Evolutionary conservation across 129 eudicot species (phyloP), one percentile per base, ranked within the genome.

Genomic region (Tagetes erecta): DNA sequence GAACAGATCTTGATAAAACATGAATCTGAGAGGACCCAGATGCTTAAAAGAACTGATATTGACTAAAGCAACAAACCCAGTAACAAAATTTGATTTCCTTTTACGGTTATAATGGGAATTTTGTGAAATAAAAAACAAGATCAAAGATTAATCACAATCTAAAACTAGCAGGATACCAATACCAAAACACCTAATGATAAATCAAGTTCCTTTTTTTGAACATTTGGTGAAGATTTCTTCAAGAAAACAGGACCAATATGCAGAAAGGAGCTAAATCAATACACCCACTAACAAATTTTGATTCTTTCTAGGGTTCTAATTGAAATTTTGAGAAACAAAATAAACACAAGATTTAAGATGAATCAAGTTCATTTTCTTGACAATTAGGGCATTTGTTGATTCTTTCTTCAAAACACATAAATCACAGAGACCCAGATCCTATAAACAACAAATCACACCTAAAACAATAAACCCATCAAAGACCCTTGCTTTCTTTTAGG

Each of bases 371-470:
- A 3, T 53, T 4, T 6, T 53, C 20, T 34, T 53, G 14, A 20
- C 14, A n/a, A 70, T 52, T 37, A 52, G 36, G 49, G 50, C 51
- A 71, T 46, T 68, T 68, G 10, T 39, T 44, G 14, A 66, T 41
- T 9, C 3, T 30, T 27, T 44, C 58, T 67, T 30, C 30, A 67
- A 45, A 31, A 44, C 33, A 46, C 72, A 52, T 66, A 2, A 42
- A 44, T 73, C 65, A 44, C 5, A 73, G 36, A 73, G 38, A 62
- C 56, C 78, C 35, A 55, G 33, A 55, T 55, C 60, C 35, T 20
- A 55, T 5, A 20, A 55, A 55, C 8, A 55, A 55, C 60, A 55
- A 20, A 55, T 55, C 6, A 57, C n/a, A 73, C n/a, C 46, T 3
- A 13, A 59, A 40, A 72, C 67, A 72, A 55, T 8, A 44, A 6